Conservation (phyloP, 148 eudicot species). For the Spergularia bocconei region DNA sequence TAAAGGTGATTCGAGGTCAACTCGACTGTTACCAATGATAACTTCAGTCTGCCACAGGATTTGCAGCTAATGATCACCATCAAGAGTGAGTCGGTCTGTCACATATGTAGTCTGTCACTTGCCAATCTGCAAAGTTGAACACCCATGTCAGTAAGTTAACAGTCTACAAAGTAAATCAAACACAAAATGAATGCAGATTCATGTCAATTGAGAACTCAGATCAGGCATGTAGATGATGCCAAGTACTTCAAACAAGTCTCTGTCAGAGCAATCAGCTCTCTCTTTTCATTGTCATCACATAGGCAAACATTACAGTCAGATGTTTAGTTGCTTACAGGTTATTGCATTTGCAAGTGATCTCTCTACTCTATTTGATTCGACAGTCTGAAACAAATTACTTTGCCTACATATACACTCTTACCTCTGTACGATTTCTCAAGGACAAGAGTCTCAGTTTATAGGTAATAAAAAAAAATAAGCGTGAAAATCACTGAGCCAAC, state of each 20-base stretch:
- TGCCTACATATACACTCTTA: too few species aligned
- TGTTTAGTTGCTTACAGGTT: slow-evolving; percentile 1
- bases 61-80: neutral
- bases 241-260: neutral
- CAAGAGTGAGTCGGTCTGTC: neutral
- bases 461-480: too few species aligned
- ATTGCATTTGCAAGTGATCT: neutral
- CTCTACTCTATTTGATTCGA: slow-evolving; percentile 8
- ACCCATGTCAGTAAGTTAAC: neutral
- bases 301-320: neutral
- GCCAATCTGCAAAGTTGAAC: slow-evolving; percentile 1
- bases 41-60: neutral
- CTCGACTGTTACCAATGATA: neutral
- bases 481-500: too few species aligned
- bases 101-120: neutral
- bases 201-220: neutral
- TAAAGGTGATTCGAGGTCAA: neutral
- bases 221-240: neutral
- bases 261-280: slow-evolving; percentile 8
- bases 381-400: too few species aligned
- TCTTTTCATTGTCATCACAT: slow-evolving; percentile 4
- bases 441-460: too few species aligned
- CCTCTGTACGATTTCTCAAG: too few species aligned
- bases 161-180: neutral
- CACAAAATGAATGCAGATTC: neutral